phyloP scores from a whole-genome alignment of 805 yeast genomes.

The Myxozyma kluyveri region DNA sequence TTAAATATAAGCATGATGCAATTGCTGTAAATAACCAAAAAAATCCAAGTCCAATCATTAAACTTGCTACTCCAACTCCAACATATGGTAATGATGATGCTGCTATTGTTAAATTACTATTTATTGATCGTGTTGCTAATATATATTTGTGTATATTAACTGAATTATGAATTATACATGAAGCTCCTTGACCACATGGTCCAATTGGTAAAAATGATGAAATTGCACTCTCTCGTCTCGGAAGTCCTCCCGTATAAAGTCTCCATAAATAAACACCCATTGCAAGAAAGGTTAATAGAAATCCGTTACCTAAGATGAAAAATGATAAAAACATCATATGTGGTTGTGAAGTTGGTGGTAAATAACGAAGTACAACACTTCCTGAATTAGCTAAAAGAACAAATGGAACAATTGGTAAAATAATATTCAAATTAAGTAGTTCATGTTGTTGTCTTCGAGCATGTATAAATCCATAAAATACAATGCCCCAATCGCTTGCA shows the following conservation, averaged over 20 bases:
- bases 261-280: conserved; percentile 6
- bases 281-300: conserved; percentile 1
- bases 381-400: conserved; percentile 6
- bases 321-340: conserved; percentile 7
- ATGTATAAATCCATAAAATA: conserved; percentile 1
- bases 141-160: conserved; percentile 2
- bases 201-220: conserved; percentile 7
- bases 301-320: conserved; percentile 2
- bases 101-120: background rate
- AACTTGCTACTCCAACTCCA: background rate
- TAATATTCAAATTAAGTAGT: background rate
- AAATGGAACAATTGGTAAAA: conserved; percentile 5
- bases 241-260: conserved; percentile 1
- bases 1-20: conserved; percentile 2
- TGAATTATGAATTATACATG: conserved; percentile 2
- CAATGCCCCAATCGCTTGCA: conserved; percentile 2
- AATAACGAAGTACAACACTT: background rate
- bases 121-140: background rate
- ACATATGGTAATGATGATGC: background rate
- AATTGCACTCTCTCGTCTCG: background rate
- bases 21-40: conserved; percentile 7
- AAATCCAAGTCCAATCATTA: conserved; percentile 5
- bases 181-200: conserved; percentile 8
- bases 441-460: background rate
- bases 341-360: conserved; percentile 10